Evolutionary conservation across 2,329 filamentous ascomycete species (phyloP).

Genomic region (Hypomyces perniciosus): DNA sequence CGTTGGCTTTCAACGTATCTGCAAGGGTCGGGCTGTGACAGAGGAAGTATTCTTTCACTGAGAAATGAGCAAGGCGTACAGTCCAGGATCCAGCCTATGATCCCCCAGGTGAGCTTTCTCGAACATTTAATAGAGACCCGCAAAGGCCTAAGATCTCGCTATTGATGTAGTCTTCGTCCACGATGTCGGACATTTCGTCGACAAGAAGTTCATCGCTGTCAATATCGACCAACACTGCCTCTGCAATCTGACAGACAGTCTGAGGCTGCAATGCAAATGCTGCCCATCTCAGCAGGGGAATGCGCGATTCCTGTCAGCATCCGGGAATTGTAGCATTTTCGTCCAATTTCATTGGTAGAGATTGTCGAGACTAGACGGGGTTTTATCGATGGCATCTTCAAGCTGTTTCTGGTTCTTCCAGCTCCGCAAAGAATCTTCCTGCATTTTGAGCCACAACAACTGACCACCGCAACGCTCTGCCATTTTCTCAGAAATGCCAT

Average conservation of each 20-base stretch:
- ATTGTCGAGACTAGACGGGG: slow-evolving; percentile 21
- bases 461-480: slow-evolving; percentile 25
- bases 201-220: slow-evolving; percentile 15
- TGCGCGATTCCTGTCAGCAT: slow-evolving; percentile 17
- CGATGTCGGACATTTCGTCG: slow-evolving; percentile 20
- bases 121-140: slow-evolving; percentile 25
- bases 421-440: slow-evolving; percentile 19
- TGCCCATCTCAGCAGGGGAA: slow-evolving; percentile 26
- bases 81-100: neutral
- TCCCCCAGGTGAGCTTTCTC: rapidly evolving
- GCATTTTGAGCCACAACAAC: slow-evolving; percentile 29
- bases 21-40: neutral
- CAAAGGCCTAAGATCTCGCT: slow-evolving; percentile 24
- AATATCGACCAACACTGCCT: slow-evolving; percentile 20
- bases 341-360: slow-evolving; percentile 28
- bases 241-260: slow-evolving; percentile 17
- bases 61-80: slow-evolving; percentile 20
- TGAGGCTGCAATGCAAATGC: slow-evolving; percentile 20
- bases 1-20: slow-evolving; percentile 1
- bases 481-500: slow-evolving; percentile 20
- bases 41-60: slow-evolving; percentile 17
- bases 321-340: slow-evolving; percentile 14
- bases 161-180: slow-evolving; percentile 25
- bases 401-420: slow-evolving; percentile 25
- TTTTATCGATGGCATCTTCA: slow-evolving; percentile 20